Base-by-base conservation (phyloP, 805 yeast species). In the Kodamaea kakaduensis region DNA sequence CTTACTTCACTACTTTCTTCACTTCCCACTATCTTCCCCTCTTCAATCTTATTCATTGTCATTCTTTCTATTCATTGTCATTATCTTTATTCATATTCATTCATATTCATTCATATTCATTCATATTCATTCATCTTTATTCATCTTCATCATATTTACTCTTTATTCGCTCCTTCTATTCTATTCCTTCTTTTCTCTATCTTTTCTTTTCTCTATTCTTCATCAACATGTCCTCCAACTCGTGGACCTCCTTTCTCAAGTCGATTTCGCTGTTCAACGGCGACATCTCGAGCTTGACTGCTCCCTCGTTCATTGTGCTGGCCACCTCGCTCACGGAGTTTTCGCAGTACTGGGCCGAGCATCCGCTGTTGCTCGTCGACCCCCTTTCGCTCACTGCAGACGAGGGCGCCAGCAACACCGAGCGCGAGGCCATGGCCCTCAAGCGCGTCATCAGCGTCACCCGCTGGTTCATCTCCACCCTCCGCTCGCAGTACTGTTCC, bases 291-390 rank as follows among this genome's bases (percentile, higher is more conserved):
- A 78, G 95, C 3, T 67, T 93, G 54, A 89, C 98, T 2, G 98
- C 98, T 3, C 98, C 98, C 13, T 97, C 97, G 6, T 93, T 90
- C 64, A 93, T 93, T 46, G 70, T 93, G 45, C 86, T 96, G 3
- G 87, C 96, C 16, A 81, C 84, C 5, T 89, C 97, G 2, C 71
- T 87, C 49, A 78, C 78, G 21, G 98, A 93, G 66, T 93, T 85
- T 62, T 84, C 96, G 15, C 90, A 86, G 59, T 93, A 86, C 64
- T 93, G 98, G 97, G 86, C 88, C 31, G 96, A 89, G 56, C 90
- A 86, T 53, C 88, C 89, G 15, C 90, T 85, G 43, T 69, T 88
- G 44, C 75, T 93, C 37, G 61, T 87, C 36, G 89, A 77, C 23
- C 89, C 97, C 21, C 72, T 71, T 44, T 69, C 69, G 42, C 67